Base-by-base conservation (phyloP, 2,329 filamentous ascomycete genomes). In the Hymenoscyphus occultus region DNA sequence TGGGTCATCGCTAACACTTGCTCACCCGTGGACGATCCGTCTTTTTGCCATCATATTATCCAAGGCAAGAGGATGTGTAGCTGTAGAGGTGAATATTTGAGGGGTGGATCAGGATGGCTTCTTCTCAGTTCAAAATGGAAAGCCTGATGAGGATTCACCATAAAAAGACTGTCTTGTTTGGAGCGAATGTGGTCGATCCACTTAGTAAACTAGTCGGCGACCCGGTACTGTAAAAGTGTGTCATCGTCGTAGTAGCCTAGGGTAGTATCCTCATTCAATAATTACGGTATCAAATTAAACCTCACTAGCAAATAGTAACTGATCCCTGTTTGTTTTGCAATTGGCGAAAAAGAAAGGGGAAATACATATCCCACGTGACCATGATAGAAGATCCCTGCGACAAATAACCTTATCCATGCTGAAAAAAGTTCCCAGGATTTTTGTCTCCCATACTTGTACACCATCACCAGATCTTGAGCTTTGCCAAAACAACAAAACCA, bases 401-500 rank as follows among this genome's bases (percentile, higher is more conserved):
- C 12, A 22, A 12, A 35, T 35, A 35, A 35, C 35, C 35, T 51
- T 51, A 19, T 51, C n/a, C 19, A 51, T n/a, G 19, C 28, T 22
- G 19, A 12, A 51, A 51, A 51, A 51, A 22, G n/a, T 51, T 22
- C n/a, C n/a, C n/a, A 51, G 45, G n/a, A 51, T 51, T 51, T 51
- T 51, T 28, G 22, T 51, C 45, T 51, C 22, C 45, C 16, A 51
- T 51, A 35, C 35, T 35, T 35, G 4, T 9, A 35, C 35, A 35
- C 14, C 45, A 51, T 51, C 45, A 9, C 22, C 45, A 51, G n/a
- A 51, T 51, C 45, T 51, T 19, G 22, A 60, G 39, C 58, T 42
- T n/a, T 42, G n/a, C 59, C 35, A 39, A 60, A 48, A 48, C 28
- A 59, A 14, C 45, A 59, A 22, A 48, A 65, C 61, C 70, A 64